Evolutionary conservation across 140 eudicot species (phyloP).

Genomic region (Ambrosia hybrid): DNA sequence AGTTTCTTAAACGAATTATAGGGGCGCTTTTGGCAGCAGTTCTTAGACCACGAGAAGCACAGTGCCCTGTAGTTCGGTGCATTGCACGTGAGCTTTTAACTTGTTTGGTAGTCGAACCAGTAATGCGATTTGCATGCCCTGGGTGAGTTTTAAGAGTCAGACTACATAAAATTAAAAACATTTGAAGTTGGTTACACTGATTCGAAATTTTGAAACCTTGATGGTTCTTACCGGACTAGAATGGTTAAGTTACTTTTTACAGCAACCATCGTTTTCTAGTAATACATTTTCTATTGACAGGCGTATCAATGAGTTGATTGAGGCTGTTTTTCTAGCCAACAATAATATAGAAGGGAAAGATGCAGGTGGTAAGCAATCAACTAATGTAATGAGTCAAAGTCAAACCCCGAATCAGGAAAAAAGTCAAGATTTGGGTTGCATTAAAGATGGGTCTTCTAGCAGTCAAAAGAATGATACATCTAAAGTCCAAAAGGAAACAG

Average conservation of each 20-base stretch:
- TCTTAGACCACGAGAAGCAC: slow-evolving; percentile 92
- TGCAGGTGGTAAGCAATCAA: slow-evolving; percentile 42
- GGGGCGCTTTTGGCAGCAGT: slow-evolving; percentile 77
- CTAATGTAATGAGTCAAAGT: slow-evolving; percentile 33
- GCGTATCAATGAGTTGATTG: slow-evolving; percentile 40
- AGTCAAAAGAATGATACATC: slow-evolving; percentile 42
- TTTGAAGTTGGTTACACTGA: too few relatives aligned
- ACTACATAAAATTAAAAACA: too few relatives aligned
- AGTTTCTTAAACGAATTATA: slow-evolving; percentile 88
- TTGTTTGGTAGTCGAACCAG: slow-evolving; percentile 87
- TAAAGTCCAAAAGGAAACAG: slow-evolving; percentile 33
- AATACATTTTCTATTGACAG: not conserved
- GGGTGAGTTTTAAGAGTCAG: slow-evolving; percentile 53
- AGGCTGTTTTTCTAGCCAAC: slow-evolving; percentile 54
- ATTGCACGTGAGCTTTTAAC: slow-evolving; percentile 84
- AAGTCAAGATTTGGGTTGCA: slow-evolving; percentile 29
- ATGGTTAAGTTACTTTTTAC: too few relatives aligned
- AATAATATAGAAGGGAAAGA: slow-evolving; percentile 48
- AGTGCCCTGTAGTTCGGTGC: slow-evolving; percentile 89
- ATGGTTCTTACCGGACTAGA: too few relatives aligned
- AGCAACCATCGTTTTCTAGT: too few relatives aligned
- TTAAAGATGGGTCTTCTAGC: slow-evolving; percentile 24
- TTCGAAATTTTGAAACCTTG: too few relatives aligned
- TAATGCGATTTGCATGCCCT: slow-evolving; percentile 90
- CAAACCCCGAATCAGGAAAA: slow-evolving; percentile 40